Percentiles rank a stretch among this genome's conserved stretches.
Conservation (phyloP, 2,329 filamentous ascomycete genomes). For the Teratosphaeria zuluensis region DNA sequence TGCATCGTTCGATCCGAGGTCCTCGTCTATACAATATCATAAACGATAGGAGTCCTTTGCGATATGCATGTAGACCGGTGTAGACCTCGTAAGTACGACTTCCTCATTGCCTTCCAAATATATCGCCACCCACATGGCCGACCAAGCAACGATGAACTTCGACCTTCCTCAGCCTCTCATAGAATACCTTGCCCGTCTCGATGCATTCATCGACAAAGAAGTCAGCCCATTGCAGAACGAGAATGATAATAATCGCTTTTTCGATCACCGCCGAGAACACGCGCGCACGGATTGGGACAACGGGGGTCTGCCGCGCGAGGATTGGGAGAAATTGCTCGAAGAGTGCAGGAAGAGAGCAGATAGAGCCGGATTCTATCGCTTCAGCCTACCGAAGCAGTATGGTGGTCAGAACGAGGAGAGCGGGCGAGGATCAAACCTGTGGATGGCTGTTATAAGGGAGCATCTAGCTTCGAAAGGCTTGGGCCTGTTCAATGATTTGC, state of each 20-base stretch:
- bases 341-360: constrained; percentile 45
- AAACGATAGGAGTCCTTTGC: too few species aligned
- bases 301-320: constrained; percentile 45
- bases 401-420: constrained; percentile 40
- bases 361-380: constrained; percentile 51
- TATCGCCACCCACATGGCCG: neutral
- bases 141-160: constrained; percentile 40
- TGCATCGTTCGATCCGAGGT: too few species aligned
- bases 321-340: constrained; percentile 49
- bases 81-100: neutral
- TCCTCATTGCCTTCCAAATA: neutral
- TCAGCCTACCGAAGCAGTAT: constrained; percentile 47
- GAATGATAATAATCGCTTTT: constrained; percentile 54
- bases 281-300: constrained; percentile 53
- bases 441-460: constrained; percentile 54
- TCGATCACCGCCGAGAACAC: constrained; percentile 55
- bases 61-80: neutral
- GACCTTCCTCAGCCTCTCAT: constrained; percentile 43
- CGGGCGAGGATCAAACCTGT: constrained; percentile 44
- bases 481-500: constrained; percentile 53
- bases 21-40: too few species aligned
- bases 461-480: constrained; percentile 51
- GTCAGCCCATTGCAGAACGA: constrained; percentile 47
- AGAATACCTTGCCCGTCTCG: constrained; percentile 40
- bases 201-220: constrained; percentile 46